Conservation (phyloP, 1,284 basidiomycete species). For the Ceratobasidium sp. region DNA sequence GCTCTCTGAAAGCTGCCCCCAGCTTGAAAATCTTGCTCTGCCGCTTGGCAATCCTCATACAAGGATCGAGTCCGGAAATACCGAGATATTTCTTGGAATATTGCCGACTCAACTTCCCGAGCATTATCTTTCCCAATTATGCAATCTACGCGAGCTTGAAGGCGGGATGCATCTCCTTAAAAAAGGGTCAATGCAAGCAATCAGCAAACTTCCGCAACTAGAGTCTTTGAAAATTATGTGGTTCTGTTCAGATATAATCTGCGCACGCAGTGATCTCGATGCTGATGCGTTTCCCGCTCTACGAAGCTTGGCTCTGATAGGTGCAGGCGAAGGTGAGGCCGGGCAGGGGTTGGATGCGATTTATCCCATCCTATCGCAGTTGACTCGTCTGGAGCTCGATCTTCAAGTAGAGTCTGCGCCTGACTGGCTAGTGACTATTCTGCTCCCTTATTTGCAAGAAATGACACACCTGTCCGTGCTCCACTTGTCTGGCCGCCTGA, state of each 20-base stretch:
- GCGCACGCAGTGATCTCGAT: neutral
- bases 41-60: neutral
- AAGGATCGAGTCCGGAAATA: neutral
- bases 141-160: neutral
- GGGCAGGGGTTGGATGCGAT: neutral
- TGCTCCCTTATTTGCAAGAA: neutral
- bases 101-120: neutral
- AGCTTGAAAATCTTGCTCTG: neutral
- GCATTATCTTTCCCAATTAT: neutral
- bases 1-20: neutral
- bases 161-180: neutral
- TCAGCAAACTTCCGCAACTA: neutral
- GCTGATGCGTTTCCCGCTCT: neutral
- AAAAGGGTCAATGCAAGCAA: neutral
- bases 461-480: neutral
- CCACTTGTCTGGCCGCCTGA: neutral
- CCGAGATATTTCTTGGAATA: neutral
- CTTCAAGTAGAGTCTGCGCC: no score
- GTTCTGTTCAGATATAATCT: neutral
- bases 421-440: neutral
- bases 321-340: neutral
- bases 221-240: neutral
- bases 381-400: neutral
- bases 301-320: neutral
- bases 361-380: neutral